Evolutionary conservation across 2,329 filamentous ascomycete species (phyloP), one percentile per base, ranked within the genome.

Genomic region (Aspergillus viridinutans): DNA sequence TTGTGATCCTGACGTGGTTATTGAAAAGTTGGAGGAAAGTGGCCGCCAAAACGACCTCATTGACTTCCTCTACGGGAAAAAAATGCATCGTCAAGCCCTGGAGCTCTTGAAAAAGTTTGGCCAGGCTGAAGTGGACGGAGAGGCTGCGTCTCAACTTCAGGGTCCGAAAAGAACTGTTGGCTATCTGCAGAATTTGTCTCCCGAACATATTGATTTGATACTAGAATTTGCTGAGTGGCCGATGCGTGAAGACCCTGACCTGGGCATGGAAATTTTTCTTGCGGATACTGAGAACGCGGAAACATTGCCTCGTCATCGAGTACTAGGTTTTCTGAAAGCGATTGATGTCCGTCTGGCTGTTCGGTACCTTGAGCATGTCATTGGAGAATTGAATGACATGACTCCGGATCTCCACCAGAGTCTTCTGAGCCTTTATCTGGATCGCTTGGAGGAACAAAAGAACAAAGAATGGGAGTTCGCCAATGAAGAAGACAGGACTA

Each of bases 11-110:
- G 88, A 90, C 29, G 94, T 97, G 2, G 93, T 99, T 23, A 94
- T 96, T 70, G 90, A 96, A 73, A 92, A 92, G 66, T 79, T 99
- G 4, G 86, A 96, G 58, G 90, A 96, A 71, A 90, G 88, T 43
- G 90, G 90, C 57, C 86, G 92, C 32, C 97, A 96, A 74, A 93
- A 88, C 52, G 93, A 97, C 75, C 80, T 99, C 1, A 92, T 99
- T n/a, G 93, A 97, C 72, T 99, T 99, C 70, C 87, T 97, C 64
- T 91, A 95, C 67, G 94, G 94, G 61, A 99, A 99, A 77, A 92
- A 89, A 72, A 82, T 97, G 43, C 94, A 99, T 74, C 85, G 88
- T 20, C 87, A 95, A 68, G 93, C 94, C 0, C 77, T 99, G 20
- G 89, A 91, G 62, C 78, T 97, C 29, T 81, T 99, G 0, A 84